Percentiles rank a stretch among this genome's conserved stretches.
These are phyloP conservation scores for Camelina sativa DNA, from an alignment of 345 rosid species.

Conservation along the genomic window DNA sequence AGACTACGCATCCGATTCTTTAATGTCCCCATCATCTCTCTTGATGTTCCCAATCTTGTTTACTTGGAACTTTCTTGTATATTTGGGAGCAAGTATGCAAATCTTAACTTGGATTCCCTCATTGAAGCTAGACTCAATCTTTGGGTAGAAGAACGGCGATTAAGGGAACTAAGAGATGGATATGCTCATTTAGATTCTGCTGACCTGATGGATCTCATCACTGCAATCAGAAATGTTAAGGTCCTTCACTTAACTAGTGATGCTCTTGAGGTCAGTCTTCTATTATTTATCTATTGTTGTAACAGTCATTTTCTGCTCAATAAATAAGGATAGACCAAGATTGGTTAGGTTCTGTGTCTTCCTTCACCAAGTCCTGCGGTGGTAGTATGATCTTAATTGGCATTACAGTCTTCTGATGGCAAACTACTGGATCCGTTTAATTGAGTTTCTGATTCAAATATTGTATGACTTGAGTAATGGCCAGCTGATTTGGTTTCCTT, in stretches of 20 bases:
- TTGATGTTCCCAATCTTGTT: slow-evolving; percentile 25
- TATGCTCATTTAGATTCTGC: not conserved
- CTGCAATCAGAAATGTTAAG: slow-evolving; percentile 2
- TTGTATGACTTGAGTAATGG: not conserved
- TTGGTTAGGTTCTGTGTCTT: not conserved
- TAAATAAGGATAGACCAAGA: not conserved
- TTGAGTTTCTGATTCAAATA: not conserved
- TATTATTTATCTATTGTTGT: not conserved
- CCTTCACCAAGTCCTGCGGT: too few species aligned
- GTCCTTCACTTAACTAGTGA: not conserved
- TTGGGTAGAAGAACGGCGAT: not conserved
- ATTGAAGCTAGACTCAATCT: slow-evolving; percentile 2
- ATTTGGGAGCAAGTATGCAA: not conserved
- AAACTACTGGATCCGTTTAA: not conserved
- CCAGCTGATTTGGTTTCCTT: not conserved
- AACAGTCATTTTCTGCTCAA: not conserved
- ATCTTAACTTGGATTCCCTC: slow-evolving; percentile 14
- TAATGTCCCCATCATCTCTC: not conserved
- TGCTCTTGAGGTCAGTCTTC: slow-evolving; percentile 1
- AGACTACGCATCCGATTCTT: not conserved
- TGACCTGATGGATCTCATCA: slow-evolving; percentile 1
- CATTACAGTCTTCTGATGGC: not conserved
- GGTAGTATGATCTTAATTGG: not conserved
- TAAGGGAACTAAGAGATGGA: not conserved
- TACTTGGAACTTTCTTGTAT: slow-evolving; percentile 3